Conservation (phyloP, 345 rosid species). For the Eucalyptus pumila region DNA sequence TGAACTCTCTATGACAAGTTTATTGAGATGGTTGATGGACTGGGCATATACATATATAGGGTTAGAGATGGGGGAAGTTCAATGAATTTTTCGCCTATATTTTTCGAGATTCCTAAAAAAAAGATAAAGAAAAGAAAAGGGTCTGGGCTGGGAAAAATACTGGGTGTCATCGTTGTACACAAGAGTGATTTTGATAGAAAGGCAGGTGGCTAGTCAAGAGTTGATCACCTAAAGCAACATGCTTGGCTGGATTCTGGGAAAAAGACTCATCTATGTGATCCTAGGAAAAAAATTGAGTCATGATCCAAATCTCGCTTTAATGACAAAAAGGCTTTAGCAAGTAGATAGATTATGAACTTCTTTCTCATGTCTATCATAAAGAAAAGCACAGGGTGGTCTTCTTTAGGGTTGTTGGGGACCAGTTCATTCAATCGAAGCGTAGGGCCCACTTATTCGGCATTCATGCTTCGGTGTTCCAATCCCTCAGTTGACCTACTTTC, state of each 20-base stretch:
- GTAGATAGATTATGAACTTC: no score
- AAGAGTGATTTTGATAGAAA: neutral
- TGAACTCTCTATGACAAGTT: neutral
- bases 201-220: neutral
- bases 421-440: no score
- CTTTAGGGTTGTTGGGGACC: no score
- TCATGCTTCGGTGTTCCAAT: no score
- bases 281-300: no score
- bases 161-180: neutral
- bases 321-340: no score
- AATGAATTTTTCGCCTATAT: neutral
- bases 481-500: no score
- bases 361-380: no score
- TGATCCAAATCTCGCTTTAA: no score
- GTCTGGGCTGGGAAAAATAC: neutral
- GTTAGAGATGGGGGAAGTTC: neutral
- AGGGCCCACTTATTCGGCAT: no score
- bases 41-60: neutral
- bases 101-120: neutral
- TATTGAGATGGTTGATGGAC: neutral
- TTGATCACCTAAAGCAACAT: neutral
- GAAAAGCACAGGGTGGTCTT: no score
- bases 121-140: neutral
- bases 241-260: neutral
- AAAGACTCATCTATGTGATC: neutral